These are phyloP conservation scores for Cymodocea nodosa DNA, from an alignment of 116 monocot genomes.

Conservation along the genomic window DNA sequence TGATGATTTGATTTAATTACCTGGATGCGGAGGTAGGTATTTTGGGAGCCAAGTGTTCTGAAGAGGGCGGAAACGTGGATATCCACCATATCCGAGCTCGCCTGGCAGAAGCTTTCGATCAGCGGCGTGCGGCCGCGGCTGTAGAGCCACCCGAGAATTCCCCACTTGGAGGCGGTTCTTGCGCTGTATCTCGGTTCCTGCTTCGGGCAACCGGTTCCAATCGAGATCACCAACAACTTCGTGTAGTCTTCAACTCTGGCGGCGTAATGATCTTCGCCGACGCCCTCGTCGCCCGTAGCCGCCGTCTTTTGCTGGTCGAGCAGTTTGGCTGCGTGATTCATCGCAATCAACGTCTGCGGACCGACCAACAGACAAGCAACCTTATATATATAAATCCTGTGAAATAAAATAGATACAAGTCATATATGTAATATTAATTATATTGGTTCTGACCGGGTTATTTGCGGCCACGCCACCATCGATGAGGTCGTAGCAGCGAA, in stretches of 20 bases:
- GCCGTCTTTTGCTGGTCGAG: background rate
- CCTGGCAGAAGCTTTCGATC: conserved; percentile 23
- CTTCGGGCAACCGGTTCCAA: conserved; percentile 13
- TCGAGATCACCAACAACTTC: conserved; percentile 13
- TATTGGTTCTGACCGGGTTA: conserved; percentile 5
- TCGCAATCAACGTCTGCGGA: conserved; percentile 2
- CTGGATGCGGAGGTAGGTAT: conserved; percentile 27
- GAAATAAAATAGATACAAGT: background rate
- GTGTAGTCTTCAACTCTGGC: background rate
- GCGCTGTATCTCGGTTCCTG: conserved; percentile 16
- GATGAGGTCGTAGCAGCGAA: conserved; percentile 7
- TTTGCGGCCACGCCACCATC: conserved; percentile 21
- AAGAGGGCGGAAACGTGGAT: conserved; percentile 24
- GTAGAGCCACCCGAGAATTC: conserved; percentile 23
- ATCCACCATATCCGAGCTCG: conserved; percentile 32
- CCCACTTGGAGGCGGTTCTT: conserved; percentile 21
- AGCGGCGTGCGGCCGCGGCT: conserved; percentile 11
- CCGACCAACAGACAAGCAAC: background rate
- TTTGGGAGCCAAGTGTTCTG: conserved; percentile 11
- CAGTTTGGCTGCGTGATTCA: conserved; percentile 2
- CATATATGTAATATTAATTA: background rate
- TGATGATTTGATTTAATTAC: background rate
- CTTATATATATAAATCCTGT: background rate
- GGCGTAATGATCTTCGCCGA: background rate
- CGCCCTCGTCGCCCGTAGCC: too few species aligned